A percentile compares a stretch with the other conserved stretches of the same genome.
These are phyloP conservation scores for Suillus lakei DNA, from an alignment of 768 basidiomycete genomes.

Conservation along the genomic window DNA sequence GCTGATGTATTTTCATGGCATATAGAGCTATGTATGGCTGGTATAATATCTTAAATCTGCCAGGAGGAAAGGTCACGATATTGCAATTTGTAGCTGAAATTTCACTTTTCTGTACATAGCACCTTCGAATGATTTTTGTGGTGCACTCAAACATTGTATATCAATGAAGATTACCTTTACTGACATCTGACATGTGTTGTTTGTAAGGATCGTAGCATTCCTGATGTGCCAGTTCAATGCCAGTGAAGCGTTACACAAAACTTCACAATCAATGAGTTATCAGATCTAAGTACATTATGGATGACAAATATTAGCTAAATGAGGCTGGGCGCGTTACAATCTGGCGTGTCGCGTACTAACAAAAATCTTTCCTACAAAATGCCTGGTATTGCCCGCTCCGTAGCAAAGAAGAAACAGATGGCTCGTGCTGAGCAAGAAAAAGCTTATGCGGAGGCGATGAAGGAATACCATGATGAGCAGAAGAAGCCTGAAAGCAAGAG, in stretches of 20 bases:
- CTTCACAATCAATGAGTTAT: background rate
- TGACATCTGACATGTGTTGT: background rate
- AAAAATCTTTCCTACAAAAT: background rate
- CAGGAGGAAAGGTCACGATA: background rate
- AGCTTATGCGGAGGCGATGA: constrained; percentile 8
- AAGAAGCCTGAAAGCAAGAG: background rate
- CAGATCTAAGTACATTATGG: background rate
- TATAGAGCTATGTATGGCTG: background rate
- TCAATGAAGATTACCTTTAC: background rate
- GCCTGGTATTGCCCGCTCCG: constrained; percentile 4
- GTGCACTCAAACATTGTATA: background rate
- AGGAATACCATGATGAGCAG: background rate
- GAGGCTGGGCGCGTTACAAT: background rate
- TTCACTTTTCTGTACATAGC: background rate
- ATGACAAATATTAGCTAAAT: background rate
- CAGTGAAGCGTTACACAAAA: background rate
- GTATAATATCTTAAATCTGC: background rate
- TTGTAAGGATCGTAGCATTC: background rate
- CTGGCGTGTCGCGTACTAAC: background rate
- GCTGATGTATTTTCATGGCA: background rate
- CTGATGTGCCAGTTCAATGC: background rate
- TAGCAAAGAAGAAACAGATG: background rate
- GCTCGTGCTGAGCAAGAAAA: constrained; percentile 6
- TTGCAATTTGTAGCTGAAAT: constrained; percentile 1
- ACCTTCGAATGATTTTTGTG: background rate